Evolutionary conservation across 1,284 basidiomycete species (phyloP), one percentile per base, ranked within the genome.

Genomic region (Quambalaria eucalypti): DNA sequence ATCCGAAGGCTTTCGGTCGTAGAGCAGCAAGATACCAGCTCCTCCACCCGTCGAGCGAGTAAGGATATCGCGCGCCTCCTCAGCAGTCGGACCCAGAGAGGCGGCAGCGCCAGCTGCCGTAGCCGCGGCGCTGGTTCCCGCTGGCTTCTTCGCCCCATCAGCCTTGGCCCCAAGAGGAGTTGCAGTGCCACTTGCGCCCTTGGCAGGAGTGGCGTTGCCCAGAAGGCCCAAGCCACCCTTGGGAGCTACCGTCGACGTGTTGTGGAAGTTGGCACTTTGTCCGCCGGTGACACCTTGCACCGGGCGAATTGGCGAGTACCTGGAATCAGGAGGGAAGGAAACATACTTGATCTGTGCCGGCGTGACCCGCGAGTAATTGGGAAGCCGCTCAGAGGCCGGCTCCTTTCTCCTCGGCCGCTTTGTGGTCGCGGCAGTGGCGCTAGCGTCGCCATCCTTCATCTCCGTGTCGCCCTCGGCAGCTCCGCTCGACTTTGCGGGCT

Each of bases 341-440:
- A 98, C 83, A 77, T 87, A 85, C 21, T 84, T 80, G 30, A 95
- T 79, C 77, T 99, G 95, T 0, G 86, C 84, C 16, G 93, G 90
- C 0, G 88, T 91, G 19, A 97, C 90, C 51, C 95, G 86, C 12
- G 91, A 88, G 72, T 96, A 87, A 80, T 99, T 99, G 28, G 83
- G 79, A 16, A 92, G 78, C 56, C 80, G 82, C 77, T 93, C 89
- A 12, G 81, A 87, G 1, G 81, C 78, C 0, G 88, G 84, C 71
- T 97, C 92, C 74, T 85, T 87, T 69, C 85, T 66, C 42, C 64
- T 56, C 5, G 53, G 40, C 54, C 65, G 62, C 46, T 55, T 56
- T 10, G 49, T 54, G 21, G 51, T 48, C 3, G 49, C 47, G 8
- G 21, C 40, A 21, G 39, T 25, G 2, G 47, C 38, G 47, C 61